Evolutionary conservation across 2,329 filamentous ascomycete genomes (phyloP), one percentile per base, ranked within the genome.

Genomic region (Aschersonia sp.): DNA sequence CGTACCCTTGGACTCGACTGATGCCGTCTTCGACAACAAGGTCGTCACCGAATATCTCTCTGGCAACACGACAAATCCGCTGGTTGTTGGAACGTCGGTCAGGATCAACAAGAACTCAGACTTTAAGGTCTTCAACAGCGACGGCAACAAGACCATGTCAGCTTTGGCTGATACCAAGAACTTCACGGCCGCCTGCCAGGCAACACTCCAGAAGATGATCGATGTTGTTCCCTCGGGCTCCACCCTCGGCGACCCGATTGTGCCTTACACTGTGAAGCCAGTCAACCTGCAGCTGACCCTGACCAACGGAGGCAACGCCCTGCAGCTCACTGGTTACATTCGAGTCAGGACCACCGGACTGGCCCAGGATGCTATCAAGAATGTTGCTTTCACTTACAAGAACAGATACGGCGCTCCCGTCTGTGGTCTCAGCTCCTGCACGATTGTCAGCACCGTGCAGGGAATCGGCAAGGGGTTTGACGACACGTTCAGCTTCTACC

Each of bases 261-360:
- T 61, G 8, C 74, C 76, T 0, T 81, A 81, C 58, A 67, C 67
- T 12, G 68, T 80, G 54, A 82, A 81, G 63, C 77, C 77, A 4
- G 72, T 74, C 46, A 65, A 68, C 45, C 59, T 80, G 53, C 74
- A 79, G 55, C 66, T 81, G 39, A 70, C 70, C 0, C 62, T 81
- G 12, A 64, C 70, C 47, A 55, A 65, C 6, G 71, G 69, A 12
- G 76, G 71, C 9, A 62, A 60, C 10, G 66, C 63, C 2, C 59
- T 81, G 49, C 59, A 63, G 10, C 66, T 80, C 48, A 68, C 69
- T 6, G 77, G 77, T 5, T 69, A 71, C 43, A 77, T 81, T 51
- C 71, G 78, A 29, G 66, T 82, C 37, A 68, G 69, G 48, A 79
- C 73, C 1, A 79, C 73, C 3, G 60, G 64, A 4, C 59, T 72